phyloP scores from a whole-genome alignment of 371 early-diverging fungal genomes.

The Lichtheimia hyalospora region DNA sequence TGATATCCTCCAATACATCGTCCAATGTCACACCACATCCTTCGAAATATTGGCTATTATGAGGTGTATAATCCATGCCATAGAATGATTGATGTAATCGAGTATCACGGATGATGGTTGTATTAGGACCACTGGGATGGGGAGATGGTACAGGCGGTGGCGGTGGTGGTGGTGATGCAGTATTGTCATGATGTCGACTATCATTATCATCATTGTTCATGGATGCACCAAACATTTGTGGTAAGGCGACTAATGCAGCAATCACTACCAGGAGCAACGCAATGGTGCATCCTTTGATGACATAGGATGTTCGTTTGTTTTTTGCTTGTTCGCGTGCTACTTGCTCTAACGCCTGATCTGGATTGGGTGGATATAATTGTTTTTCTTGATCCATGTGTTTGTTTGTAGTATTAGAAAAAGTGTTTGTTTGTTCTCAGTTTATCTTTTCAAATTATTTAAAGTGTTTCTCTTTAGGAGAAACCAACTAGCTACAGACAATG shows the following conservation, averaged over 20 bases:
- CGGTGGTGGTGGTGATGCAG: background rate
- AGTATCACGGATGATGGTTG: conserved; percentile 9
- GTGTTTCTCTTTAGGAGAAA: no score
- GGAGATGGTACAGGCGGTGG: background rate
- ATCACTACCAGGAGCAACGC: background rate
- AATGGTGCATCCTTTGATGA: conserved; percentile 12
- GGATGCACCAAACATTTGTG: conserved; percentile 5
- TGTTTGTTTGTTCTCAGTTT: no score
- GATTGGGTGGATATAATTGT: no score
- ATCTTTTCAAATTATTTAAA: no score
- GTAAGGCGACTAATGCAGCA: conserved; percentile 6
- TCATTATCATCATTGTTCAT: background rate
- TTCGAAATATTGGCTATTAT: conserved; percentile 33
- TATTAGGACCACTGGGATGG: background rate
- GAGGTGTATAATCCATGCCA: conserved; percentile 50
- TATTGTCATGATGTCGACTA: background rate
- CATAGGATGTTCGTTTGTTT: conserved; percentile 3
- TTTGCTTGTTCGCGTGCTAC: conserved; percentile 50
- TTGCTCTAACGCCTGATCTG: no score
- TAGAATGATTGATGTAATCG: conserved; percentile 35
- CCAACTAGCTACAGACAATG: no score
- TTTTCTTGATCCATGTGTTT: background rate
- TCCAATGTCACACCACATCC: conserved; percentile 36
- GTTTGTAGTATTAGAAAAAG: conserved; percentile 2
- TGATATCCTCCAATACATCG: conserved; percentile 36